Base-by-base conservation (phyloP, 495 filamentous ascomycete species). In the Rostrohypoxylon terebratum region DNA sequence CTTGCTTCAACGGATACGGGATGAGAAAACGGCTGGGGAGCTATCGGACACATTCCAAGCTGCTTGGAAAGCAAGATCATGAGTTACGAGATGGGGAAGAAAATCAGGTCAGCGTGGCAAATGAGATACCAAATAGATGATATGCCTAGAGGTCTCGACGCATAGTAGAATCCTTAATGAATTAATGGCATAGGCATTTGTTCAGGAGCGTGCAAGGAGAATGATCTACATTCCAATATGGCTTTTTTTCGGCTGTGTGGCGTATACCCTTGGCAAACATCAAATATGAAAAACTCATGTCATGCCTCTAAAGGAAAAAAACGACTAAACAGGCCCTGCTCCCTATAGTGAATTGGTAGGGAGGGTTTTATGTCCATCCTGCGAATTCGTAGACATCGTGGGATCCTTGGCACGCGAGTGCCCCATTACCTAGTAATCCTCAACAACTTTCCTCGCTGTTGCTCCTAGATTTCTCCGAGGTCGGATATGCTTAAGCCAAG, bases 1-100 rank as follows among this genome's bases (percentile, higher is more conserved):
- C 77, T 78, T 99, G 79, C 79, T 87, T 73, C 91, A 93, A 84
- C 87, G 92, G 79, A 69, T 97, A 66, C 88, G 89, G 79, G 92
- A 96, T 79, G 87, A 90, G 65, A 81, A 80, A 60, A 86, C 89
- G 64, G 92, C 90, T 7, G 87, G 84, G 71, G 88, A 88, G 77
- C 80, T 93, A 67, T 79, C 84, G 51, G 80, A 75, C n/a, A 77
- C 89, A 42, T 98, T 97, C 72, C 90, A 85, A 79, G 82, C 78
- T 58, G 90, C 91, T 38, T 95, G 92, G 91, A 80, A 81, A 70
- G 79, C 81, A 44, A 79, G 74, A 59, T 50, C 72, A 59, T 78
- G 68, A 74, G 28, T 47, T 60, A 71, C 36, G 33, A 28, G 9
- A 47, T 31, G 58, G 13, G 31, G 18, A 20, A 44, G 38, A 44